These are phyloP conservation scores for Glutinoglossum americanum DNA, from an alignment of 495 filamentous ascomycete genomes.

Conservation along the genomic window DNA sequence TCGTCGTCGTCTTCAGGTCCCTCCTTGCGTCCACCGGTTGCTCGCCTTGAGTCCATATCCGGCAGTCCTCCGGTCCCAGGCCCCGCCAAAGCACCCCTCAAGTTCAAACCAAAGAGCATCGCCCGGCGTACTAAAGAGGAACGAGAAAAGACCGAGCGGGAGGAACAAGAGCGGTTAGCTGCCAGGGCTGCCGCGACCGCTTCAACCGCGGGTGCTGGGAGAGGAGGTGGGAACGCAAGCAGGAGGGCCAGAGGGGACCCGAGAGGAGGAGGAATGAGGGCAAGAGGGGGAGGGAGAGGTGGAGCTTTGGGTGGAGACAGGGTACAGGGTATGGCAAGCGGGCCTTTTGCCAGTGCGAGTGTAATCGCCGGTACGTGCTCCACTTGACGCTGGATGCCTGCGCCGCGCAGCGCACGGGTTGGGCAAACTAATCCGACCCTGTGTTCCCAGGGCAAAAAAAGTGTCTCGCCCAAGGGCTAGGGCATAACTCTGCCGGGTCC, in stretches of 20 bases:
- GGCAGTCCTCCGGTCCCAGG: not conserved
- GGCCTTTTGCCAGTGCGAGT: slow-evolving; percentile 5
- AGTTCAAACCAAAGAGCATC: slow-evolving; percentile 25
- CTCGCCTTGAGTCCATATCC: not conserved
- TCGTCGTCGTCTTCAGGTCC: not conserved
- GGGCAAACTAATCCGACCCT: not conserved
- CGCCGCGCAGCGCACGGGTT: not conserved
- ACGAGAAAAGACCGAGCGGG: slow-evolving; percentile 26
- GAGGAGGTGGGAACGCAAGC: slow-evolving; percentile 12
- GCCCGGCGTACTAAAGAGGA: slow-evolving; percentile 30
- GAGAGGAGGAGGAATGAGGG: slow-evolving; percentile 1
- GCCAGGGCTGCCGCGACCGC: slow-evolving; percentile 12
- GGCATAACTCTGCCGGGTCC: not conserved
- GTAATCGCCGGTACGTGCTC: not conserved
- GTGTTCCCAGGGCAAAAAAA: not conserved
- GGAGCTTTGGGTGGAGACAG: not conserved
- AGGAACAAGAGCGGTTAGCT: slow-evolving; percentile 25
- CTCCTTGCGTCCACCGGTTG: not conserved
- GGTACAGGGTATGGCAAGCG: slow-evolving; percentile 4
- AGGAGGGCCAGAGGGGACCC: not conserved
- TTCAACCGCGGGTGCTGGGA: slow-evolving; percentile 12
- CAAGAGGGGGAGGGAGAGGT: not conserved
- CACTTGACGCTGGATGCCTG: not conserved
- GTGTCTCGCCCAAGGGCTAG: not conserved
- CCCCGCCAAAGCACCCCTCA: slow-evolving; percentile 11